Conservation (phyloP, 2,329 filamentous ascomycete genomes). For the Keithomyces neogunnii region DNA sequence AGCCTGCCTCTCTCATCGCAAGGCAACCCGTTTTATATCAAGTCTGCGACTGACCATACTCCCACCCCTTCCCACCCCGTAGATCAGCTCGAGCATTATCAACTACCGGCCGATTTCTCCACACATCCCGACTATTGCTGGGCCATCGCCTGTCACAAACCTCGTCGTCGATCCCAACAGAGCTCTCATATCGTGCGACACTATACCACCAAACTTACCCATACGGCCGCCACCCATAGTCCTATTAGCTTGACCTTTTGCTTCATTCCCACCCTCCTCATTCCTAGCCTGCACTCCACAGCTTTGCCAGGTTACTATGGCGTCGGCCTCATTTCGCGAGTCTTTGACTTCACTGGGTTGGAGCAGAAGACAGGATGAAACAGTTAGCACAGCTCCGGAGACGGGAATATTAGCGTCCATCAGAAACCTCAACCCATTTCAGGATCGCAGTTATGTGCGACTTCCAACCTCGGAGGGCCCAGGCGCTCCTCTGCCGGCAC, state of each 20-base stretch:
- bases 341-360: conserved; percentile 93
- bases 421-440: conserved; percentile 81
- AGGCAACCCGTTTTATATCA: conserved; percentile 3
- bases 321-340: conserved; percentile 82
- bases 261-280: neutral
- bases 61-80: neutral
- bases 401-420: conserved; percentile 73
- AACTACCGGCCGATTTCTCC: conserved; percentile 1
- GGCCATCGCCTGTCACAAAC: conserved; percentile 1
- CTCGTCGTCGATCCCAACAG: conserved; percentile 3
- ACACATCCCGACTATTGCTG: neutral
- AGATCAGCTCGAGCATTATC: neutral
- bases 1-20: neutral
- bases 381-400: conserved; percentile 61
- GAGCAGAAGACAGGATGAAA: conserved; percentile 77
- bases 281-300: neutral
- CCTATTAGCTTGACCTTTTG: conserved; percentile 5
- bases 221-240: conserved; percentile 2
- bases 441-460: conserved; percentile 76
- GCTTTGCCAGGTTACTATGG: conserved; percentile 46
- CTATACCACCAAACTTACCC: neutral
- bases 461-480: conserved; percentile 77
- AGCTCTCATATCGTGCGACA: neutral
- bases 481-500: conserved; percentile 78
- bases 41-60: conserved; percentile 13